These are phyloP conservation scores for Aspergillus costaricaensis DNA, from an alignment of 2,329 filamentous ascomycete genomes.

Conservation along the genomic window DNA sequence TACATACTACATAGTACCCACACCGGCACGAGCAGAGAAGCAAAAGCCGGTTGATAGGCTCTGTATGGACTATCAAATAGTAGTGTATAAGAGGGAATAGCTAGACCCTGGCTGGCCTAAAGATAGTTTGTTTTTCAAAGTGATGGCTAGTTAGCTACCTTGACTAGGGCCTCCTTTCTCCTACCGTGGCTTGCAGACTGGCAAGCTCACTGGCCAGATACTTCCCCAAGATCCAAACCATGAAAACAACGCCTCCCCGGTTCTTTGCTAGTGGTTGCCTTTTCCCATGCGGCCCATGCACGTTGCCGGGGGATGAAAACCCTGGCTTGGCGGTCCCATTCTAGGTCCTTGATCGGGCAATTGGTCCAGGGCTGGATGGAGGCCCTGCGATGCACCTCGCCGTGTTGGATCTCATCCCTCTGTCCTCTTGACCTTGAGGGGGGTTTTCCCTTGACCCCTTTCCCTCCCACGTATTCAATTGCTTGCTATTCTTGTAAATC, in stretches of 20 bases:
- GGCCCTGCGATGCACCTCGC: background rate
- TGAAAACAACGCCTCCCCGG: background rate
- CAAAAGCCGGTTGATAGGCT: no score
- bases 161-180: background rate
- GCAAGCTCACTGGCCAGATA: background rate
- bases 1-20: background rate
- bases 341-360: background rate
- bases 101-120: no score
- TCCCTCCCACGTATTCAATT: background rate
- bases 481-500: background rate
- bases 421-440: background rate
- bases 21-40: background rate
- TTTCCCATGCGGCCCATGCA: slow-evolving; percentile 10
- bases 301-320: background rate
- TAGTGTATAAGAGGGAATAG: no score
- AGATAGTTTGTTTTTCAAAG: background rate
- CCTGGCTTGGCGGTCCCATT: slow-evolving; percentile 5
- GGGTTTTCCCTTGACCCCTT: background rate
- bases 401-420: no score
- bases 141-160: background rate
- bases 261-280: slow-evolving; percentile 7
- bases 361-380: background rate
- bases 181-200: background rate
- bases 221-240: background rate
- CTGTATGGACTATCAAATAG: no score